phyloP scores from a whole-genome alignment of 805 yeast genomes.

The Nakazawaea wickerhamii region DNA sequence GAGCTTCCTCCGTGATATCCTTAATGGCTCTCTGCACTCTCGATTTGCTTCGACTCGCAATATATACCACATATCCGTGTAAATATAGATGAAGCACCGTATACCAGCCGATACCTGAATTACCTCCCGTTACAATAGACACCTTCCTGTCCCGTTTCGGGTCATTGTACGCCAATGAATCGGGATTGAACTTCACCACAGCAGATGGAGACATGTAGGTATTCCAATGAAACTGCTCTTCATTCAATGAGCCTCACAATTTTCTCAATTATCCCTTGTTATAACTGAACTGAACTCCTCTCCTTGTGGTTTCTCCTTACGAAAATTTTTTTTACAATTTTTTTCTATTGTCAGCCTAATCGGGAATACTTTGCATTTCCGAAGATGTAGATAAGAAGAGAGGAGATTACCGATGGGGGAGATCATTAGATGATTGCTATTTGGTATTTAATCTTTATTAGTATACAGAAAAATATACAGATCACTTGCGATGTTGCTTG shows the following conservation, averaged over 20 bases:
- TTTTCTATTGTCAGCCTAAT: constrained; percentile 1
- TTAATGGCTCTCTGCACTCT: constrained; percentile 53
- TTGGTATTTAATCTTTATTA: background rate
- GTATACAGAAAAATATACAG: too few relatives aligned
- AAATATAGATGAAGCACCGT: constrained; percentile 70
- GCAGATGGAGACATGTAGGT: constrained; percentile 10
- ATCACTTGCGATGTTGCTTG: constrained; percentile 11
- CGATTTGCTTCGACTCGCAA: constrained; percentile 62
- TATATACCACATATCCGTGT: constrained; percentile 72
- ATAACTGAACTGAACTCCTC: background rate
- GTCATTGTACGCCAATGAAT: constrained; percentile 53
- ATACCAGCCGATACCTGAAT: constrained; percentile 75
- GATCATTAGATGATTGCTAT: background rate
- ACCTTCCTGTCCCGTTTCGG: constrained; percentile 52
- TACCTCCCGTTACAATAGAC: constrained; percentile 77
- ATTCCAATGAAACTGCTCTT: too few relatives aligned
- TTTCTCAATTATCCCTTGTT: background rate
- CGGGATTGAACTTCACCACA: constrained; percentile 34
- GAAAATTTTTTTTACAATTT: background rate
- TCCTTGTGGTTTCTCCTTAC: background rate
- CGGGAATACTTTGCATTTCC: background rate
- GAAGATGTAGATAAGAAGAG: background rate
- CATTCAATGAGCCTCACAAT: background rate
- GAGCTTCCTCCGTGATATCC: constrained; percentile 52
- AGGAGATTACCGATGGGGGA: background rate